Base-by-base conservation (phyloP, 2,329 filamentous ascomycete genomes). In the Amauroascus verrucosus region DNA sequence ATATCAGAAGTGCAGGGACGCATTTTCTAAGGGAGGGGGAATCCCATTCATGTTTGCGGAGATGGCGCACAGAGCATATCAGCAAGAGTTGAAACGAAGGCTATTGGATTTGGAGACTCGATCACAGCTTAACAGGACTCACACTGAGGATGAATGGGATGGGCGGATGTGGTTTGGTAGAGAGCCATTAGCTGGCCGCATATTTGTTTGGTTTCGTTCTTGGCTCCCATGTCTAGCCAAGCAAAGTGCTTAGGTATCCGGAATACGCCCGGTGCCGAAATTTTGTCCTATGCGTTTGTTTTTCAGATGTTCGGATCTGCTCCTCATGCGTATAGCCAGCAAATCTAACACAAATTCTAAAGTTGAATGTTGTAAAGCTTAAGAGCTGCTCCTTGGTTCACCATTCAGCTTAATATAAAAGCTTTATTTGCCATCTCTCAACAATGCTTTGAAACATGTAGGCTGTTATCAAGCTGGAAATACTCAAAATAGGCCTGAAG, bases 21-120 rank as follows among this genome's bases (percentile, higher is more conserved):
- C 18, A 3, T 37, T 37, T 38, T 22, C 32, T 9, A 48, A 14
- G 46, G 46, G 38, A 37, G 20, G 30, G 32, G 20, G 46, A 26
- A 37, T 48, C 32, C 33, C 46, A 38, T 48, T 48, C 32, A 48
- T 48, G 28, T 8, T 20, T 35, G 26, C 45, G 28, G 26, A 48
- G 14, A 35, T 48, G 26, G 13, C 6, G 16, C n/a, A 48, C 45
- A 6, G 14, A 48, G 45, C 45, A 33, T 20, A 37, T n/a, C 33
- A 9, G 13, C 7, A 37, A 37, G 33, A 37, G n/a, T 32, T 32
- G 28, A 37, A 37, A 8, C 33, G 13, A 37, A 8, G 33, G 33
- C 26, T 13, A 48, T 48, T 35, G 5, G 30, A 35, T 35, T 35
- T n/a, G n/a, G 45, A 35, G 45, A 26, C 45, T 14, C 45, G 28